These are phyloP conservation scores for Leishmania turanica DNA, from an alignment of 208 protist genomes.

Conservation along the genomic window DNA sequence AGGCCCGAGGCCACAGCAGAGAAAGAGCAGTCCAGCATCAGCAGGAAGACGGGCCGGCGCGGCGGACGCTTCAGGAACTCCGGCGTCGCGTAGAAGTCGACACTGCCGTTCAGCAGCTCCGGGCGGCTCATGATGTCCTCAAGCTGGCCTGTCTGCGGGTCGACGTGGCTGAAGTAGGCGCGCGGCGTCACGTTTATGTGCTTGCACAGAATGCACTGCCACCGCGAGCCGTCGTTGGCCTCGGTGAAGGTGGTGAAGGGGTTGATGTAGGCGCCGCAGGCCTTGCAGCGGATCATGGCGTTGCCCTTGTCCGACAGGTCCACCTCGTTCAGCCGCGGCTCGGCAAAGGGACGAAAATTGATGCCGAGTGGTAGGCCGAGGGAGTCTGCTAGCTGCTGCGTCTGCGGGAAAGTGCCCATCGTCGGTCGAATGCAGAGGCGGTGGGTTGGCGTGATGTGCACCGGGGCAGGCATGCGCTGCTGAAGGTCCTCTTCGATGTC, in stretches of 20 bases:
- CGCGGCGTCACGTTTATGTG: constrained; percentile 90
- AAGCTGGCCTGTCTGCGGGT: constrained; percentile 83
- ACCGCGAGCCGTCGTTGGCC: constrained; percentile 71
- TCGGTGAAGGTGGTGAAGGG: constrained; percentile 97
- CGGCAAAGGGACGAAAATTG: constrained; percentile 77
- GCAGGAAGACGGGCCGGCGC: constrained; percentile 92
- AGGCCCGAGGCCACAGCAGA: constrained; percentile 87
- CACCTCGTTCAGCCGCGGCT: constrained; percentile 60
- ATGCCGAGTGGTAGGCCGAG: constrained; percentile 76
- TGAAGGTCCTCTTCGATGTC: constrained; percentile 67
- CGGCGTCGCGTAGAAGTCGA: constrained; percentile 95
- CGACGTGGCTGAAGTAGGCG: constrained; percentile 73
- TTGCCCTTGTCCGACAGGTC: constrained; percentile 68
- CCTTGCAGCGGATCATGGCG: constrained; percentile 78
- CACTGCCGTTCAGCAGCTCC: constrained; percentile 88
- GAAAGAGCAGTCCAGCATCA: constrained; percentile 96
- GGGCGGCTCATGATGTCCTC: constrained; percentile 80
- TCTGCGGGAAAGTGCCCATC: constrained; percentile 59
- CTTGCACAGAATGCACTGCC: constrained; percentile 96
- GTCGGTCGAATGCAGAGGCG: constrained; percentile 69
- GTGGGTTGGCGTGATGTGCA: constrained; percentile 53
- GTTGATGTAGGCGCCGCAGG: constrained; percentile 97
- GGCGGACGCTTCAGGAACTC: constrained; percentile 95
- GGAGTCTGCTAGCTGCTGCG: constrained; percentile 54
- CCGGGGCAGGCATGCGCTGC: constrained; percentile 30